Evolutionary conservation across 31 red algal genomes (phyloP), one percentile per base, ranked within the genome.

Genomic region (Asparagopsis taxiformis): DNA sequence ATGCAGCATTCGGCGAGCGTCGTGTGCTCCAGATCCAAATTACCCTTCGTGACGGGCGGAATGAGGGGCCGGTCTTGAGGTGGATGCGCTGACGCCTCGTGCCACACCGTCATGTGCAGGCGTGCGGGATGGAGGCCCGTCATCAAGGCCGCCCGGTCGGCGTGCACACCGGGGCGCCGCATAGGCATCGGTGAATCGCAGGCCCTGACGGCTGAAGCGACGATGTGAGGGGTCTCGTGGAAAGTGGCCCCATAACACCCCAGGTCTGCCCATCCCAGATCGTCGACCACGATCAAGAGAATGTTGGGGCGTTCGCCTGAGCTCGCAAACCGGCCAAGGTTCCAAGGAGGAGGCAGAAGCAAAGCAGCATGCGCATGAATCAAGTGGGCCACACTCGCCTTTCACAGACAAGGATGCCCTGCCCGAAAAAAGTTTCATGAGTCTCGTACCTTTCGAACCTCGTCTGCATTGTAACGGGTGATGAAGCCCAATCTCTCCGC

Each of bases 211-310:
- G 13, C 9, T 26, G 10, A 60, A 26, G 56, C 56, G 24, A 60
- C 56, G 56, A 60, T 60, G 24, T 60, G 10, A 10, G 56, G 56
- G 19, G 56, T 60, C 21, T 60, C 56, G 56, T n/a, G 10, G 16
- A 60, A 21, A 23, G 15, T 21, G 24, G 10, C 24, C 10, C 24
- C 21, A 21, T n/a, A n/a, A n/a, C n/a, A n/a, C n/a, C n/a, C n/a
- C n/a, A 60, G 24, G 24, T 11, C 56, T 19, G 13, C 19, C 10
- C 24, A 11, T 11, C 24, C 10, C 10, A 60, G 24, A 21, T 60
- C 56, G 24, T 60, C 56, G 21, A 60, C 56, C 10, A 60, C 15
- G 24, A 60, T n/a, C 9, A 60, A 60, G 56, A 60, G 13, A 60
- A 60, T n/a, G 24, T 60, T 60, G 10, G 56, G 56, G n/a, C n/a